phyloP scores from a whole-genome alignment of 306 rosid genomes.

The Styphnolobium japonicum region DNA sequence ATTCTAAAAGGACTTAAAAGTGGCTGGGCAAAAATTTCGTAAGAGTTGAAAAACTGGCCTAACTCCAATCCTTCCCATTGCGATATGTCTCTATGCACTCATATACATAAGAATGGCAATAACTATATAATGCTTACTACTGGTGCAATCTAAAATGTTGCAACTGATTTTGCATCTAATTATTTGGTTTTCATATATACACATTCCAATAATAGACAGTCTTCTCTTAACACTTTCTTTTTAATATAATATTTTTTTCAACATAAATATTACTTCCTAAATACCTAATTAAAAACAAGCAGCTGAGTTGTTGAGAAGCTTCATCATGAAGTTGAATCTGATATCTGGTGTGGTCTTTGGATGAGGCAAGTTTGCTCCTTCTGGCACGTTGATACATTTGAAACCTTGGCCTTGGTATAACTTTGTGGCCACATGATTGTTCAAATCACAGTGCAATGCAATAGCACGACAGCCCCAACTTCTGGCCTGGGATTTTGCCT shows the following conservation, averaged over 20 bases:
- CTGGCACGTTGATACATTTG: slow-evolving; percentile 68
- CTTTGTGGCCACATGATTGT: slow-evolving; percentile 62
- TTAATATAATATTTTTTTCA: not conserved
- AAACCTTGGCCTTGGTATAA: slow-evolving; percentile 73
- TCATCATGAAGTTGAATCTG: slow-evolving; percentile 84
- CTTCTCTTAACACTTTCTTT: not conserved
- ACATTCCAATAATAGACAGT: slow-evolving; percentile 20
- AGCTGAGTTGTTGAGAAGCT: slow-evolving; percentile 53
- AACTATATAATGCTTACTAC: not conserved
- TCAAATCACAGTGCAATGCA: slow-evolving; percentile 77
- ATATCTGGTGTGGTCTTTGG: slow-evolving; percentile 71
- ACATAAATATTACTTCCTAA: not conserved
- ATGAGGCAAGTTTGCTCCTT: slow-evolving; percentile 86
- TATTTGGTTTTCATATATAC: slow-evolving; percentile 7
- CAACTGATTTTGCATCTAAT: not conserved
- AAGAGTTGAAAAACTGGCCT: not conserved
- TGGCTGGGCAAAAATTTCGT: not conserved
- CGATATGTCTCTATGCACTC: not conserved
- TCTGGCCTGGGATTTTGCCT: slow-evolving; percentile 79
- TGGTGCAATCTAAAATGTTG: not conserved
- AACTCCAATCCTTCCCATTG: not conserved
- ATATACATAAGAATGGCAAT: not conserved
- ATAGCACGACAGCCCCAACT: slow-evolving; percentile 80
- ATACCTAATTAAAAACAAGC: slow-evolving; percentile 34
- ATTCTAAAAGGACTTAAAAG: too few species aligned